These are phyloP conservation scores for Acidomyces sp. DNA, from an alignment of 495 filamentous ascomycete genomes.

Conservation along the genomic window DNA sequence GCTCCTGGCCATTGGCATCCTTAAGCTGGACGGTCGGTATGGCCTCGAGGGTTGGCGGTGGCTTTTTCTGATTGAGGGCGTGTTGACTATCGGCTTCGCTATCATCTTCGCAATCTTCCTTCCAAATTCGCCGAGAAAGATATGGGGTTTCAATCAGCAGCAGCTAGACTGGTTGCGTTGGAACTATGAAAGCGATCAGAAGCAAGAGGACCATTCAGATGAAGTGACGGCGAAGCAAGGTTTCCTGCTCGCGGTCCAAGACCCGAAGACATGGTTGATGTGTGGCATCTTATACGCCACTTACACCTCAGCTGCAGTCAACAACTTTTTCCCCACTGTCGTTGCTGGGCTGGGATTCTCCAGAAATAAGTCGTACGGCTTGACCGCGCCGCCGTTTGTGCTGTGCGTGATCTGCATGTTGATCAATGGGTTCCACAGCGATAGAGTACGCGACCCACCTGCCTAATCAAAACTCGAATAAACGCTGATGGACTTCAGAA, in stretches of 20 bases:
- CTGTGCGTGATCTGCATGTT: constrained; percentile 58
- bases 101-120: constrained; percentile 46
- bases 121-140: constrained; percentile 71
- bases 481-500: no score
- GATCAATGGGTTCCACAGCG: constrained; percentile 64
- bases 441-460: constrained; percentile 51
- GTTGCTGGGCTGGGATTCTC: constrained; percentile 58
- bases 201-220: constrained; percentile 35
- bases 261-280: constrained; percentile 60
- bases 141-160: constrained; percentile 55
- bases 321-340: constrained; percentile 73
- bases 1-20: constrained; percentile 28
- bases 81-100: constrained; percentile 40
- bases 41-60: constrained; percentile 32
- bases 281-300: constrained; percentile 48
- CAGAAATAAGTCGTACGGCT: constrained; percentile 55
- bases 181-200: constrained; percentile 66
- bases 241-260: constrained; percentile 53
- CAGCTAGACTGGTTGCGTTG: constrained; percentile 57
- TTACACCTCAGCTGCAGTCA: constrained; percentile 11
- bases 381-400: constrained; percentile 51
- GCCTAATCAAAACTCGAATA: background rate
- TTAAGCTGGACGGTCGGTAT: constrained; percentile 20
- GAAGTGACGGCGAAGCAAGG: constrained; percentile 37
- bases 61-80: constrained; percentile 73